Evolutionary conservation across 225 moss, liverwort and hornwort species (phyloP), one percentile per base, ranked within the genome.

Genomic region (Asterella californica): DNA sequence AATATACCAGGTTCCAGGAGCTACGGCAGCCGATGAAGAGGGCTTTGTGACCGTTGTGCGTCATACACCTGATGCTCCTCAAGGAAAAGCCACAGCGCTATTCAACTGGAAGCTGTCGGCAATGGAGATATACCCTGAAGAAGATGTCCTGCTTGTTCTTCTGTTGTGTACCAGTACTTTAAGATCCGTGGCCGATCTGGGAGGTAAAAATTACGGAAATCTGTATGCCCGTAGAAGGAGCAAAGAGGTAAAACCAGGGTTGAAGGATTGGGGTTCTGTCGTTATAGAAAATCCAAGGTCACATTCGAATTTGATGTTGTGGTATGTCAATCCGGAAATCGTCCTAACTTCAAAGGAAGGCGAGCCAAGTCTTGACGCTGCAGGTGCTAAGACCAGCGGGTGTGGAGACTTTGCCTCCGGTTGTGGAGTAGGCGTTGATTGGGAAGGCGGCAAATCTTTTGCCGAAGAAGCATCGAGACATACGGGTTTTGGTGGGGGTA

Each of bases 41-140:
- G 93, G 93, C 5, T 96, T 92, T 46, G 93, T 96, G 60, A 96
- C 95, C 0, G 80, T 96, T 59, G 90, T 96, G 0, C 95, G 95
- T 68, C 89, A 96, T 79, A 77, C 91, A 30, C 86, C 86, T 15
- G 86, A 91, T 52, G 84, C 87, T 21, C 95, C 95, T 2, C 92
- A 88, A 76, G 95, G 95, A 2, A 96, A 96, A 70, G 95, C 95
- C 8, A 96, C 95, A 0, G 95, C 95, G 19, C 77, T 96, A 24
- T 92, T 93, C 83, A 96, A 92, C 80, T 96, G 93, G 93, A 89
- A 87, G 59, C 88, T 90, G 0, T 92, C 92, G 0, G 93, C 91
- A 0, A 91, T 96, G 95, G 95, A 96, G 84, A 85, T 93, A 27
- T 89, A 93, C 73, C 89, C 92, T 0, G 93, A 96, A 70, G 95